These are phyloP conservation scores for Volvox reticuliferus DNA, from an alignment of 139 green algal genomes.

Conservation along the genomic window DNA sequence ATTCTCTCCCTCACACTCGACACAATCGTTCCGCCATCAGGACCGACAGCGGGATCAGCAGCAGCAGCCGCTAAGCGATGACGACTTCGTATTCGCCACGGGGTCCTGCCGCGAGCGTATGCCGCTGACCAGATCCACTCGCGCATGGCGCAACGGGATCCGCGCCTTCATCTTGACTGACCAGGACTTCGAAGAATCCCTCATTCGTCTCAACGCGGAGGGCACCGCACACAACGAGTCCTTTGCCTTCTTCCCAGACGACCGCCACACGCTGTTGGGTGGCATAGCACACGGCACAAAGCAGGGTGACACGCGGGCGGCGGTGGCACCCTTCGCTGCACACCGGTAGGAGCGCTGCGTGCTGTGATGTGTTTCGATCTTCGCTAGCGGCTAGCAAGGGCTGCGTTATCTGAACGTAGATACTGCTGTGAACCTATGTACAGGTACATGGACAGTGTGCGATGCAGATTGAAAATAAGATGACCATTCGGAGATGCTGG, in stretches of 20 bases:
- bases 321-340: conserved; percentile 33
- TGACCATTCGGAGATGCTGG: no score
- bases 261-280: not conserved
- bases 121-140: conserved; percentile 14
- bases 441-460: no score
- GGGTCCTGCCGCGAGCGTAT: conserved; percentile 33
- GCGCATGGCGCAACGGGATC: conserved; percentile 11
- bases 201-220: conserved; percentile 8
- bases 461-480: no score
- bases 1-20: not conserved
- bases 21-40: not conserved
- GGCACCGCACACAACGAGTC: not conserved
- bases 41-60: not conserved
- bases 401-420: no score
- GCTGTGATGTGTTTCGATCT: no score
- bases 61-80: not conserved
- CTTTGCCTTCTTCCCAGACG: conserved; percentile 33
- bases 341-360: not conserved
- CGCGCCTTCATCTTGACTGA: conserved; percentile 32
- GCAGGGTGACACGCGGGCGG: conserved; percentile 38
- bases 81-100: conserved; percentile 25
- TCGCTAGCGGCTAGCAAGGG: no score
- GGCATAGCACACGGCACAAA: not conserved
- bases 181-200: not conserved
- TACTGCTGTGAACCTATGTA: no score